Conservation (phyloP, 2,329 filamentous ascomycete species). For the Simplicillium sp. region DNA sequence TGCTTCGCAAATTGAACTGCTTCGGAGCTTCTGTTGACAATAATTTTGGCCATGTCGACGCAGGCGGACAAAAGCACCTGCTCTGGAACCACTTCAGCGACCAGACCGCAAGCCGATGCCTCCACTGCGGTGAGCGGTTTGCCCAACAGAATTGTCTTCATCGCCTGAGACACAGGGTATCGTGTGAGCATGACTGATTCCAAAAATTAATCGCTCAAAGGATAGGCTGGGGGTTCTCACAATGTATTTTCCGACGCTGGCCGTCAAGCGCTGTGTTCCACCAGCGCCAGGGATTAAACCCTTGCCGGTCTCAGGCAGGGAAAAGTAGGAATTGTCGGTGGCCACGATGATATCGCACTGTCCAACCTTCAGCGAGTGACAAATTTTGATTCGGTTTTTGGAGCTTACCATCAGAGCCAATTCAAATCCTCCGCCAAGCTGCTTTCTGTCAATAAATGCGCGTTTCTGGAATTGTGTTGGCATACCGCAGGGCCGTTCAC, state of each 20-base stretch:
- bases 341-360: slow-evolving; percentile 16
- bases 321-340: slow-evolving; percentile 12
- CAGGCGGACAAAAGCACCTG: slow-evolving; percentile 2
- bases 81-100: slow-evolving; percentile 3
- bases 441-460: neutral
- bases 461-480: neutral
- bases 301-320: slow-evolving; percentile 16
- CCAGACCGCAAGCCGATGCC: slow-evolving; percentile 3
- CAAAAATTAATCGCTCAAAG: neutral
- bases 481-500: slow-evolving; percentile 30
- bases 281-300: slow-evolving; percentile 16
- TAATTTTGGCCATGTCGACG: neutral
- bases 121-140: slow-evolving; percentile 4
- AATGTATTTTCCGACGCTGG: slow-evolving; percentile 14
- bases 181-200: too few species aligned
- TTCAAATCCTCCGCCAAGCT: slow-evolving; percentile 33
- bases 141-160: slow-evolving; percentile 9
- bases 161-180: slow-evolving; percentile 4
- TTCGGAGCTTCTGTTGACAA: neutral
- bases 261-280: slow-evolving; percentile 15
- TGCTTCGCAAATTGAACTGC: slow-evolving; percentile 1
- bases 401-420: slow-evolving; percentile 25
- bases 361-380: slow-evolving; percentile 1
- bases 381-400: neutral
- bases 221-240: slow-evolving; percentile 5